Conservation (phyloP, 2,329 filamentous ascomycete species). For the Bimuria novae-zelandiae region DNA sequence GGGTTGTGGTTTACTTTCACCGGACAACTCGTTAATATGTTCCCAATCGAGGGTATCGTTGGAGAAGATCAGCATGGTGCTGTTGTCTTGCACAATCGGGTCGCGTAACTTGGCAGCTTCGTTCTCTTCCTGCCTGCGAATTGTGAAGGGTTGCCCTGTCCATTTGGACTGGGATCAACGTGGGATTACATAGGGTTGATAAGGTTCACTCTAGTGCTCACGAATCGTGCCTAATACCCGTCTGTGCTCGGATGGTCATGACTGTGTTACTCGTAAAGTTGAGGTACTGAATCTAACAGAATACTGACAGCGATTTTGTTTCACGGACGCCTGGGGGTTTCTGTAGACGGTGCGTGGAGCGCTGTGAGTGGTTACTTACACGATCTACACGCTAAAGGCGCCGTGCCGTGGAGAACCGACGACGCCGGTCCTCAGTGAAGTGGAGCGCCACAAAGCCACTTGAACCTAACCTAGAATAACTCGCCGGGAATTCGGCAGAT, state of each 20-base stretch:
- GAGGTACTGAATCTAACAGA: too few relatives aligned
- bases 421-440: background rate
- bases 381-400: background rate
- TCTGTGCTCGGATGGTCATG: too few relatives aligned
- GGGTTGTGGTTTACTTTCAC: background rate
- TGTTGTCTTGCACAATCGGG: too few relatives aligned
- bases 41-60: background rate
- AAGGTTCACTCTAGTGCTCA: too few relatives aligned
- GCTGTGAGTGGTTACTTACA: background rate
- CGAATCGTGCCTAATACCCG: too few relatives aligned
- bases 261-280: too few relatives aligned
- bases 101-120: background rate
- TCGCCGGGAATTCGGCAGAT: background rate
- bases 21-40: background rate
- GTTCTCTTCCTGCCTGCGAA: too few relatives aligned
- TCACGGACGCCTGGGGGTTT: background rate
- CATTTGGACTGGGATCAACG: too few relatives aligned
- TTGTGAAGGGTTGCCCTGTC: too few relatives aligned
- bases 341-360: background rate
- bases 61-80: background rate
- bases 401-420: slow-evolving; percentile 1
- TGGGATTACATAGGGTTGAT: too few relatives aligned
- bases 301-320: background rate
- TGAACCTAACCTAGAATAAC: background rate
- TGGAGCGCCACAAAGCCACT: background rate